A percentile compares a stretch with the other conserved stretches of the same genome.
Evolutionary conservation across 2,329 filamentous ascomycete genomes (phyloP).

Genomic region (Penicillium janthinellum): DNA sequence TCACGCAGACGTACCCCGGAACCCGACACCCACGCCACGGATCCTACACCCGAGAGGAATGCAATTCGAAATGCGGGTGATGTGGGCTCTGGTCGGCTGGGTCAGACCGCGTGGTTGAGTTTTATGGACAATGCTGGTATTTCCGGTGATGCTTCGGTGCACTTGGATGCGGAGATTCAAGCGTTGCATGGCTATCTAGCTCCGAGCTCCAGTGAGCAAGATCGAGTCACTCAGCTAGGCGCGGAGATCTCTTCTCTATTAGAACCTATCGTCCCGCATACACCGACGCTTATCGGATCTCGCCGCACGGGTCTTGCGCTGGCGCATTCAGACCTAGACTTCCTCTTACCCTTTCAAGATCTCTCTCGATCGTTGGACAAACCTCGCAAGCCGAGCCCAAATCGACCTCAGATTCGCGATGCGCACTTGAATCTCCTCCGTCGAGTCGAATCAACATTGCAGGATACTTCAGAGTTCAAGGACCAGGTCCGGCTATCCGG

Average conservation of each 20-base stretch:
- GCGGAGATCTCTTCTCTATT: slow-evolving; percentile 33
- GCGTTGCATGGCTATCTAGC: slow-evolving; percentile 49
- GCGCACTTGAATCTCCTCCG: slow-evolving; percentile 28
- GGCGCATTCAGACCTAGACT: slow-evolving; percentile 59
- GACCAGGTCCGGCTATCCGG: slow-evolving; percentile 20
- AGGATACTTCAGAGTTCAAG: slow-evolving; percentile 23
- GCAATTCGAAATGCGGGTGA: slow-evolving; percentile 18
- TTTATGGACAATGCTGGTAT: slow-evolving; percentile 17
- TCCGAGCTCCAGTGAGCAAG: slow-evolving; percentile 47
- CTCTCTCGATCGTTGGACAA: slow-evolving; percentile 23
- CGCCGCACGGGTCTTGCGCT: slow-evolving; percentile 54
- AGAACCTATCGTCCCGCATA: slow-evolving; percentile 28
- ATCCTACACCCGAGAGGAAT: background rate
- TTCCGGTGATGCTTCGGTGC: slow-evolving; percentile 26
- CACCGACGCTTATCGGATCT: slow-evolving; percentile 56
- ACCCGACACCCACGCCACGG: background rate
- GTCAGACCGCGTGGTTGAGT: slow-evolving; percentile 39
- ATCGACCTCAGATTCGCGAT: slow-evolving; percentile 33
- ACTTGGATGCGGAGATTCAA: slow-evolving; percentile 50
- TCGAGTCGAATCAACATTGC: slow-evolving; percentile 27
- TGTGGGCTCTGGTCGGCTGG: slow-evolving; percentile 9
- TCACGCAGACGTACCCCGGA: slow-evolving; percentile 6
- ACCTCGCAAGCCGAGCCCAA: slow-evolving; percentile 38
- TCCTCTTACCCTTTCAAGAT: slow-evolving; percentile 39
- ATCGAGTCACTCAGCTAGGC: slow-evolving; percentile 29